Evolutionary conservation across 139 green algal genomes (phyloP), one percentile per base, ranked within the genome.

Genomic region (Volvox reticuliferus): DNA sequence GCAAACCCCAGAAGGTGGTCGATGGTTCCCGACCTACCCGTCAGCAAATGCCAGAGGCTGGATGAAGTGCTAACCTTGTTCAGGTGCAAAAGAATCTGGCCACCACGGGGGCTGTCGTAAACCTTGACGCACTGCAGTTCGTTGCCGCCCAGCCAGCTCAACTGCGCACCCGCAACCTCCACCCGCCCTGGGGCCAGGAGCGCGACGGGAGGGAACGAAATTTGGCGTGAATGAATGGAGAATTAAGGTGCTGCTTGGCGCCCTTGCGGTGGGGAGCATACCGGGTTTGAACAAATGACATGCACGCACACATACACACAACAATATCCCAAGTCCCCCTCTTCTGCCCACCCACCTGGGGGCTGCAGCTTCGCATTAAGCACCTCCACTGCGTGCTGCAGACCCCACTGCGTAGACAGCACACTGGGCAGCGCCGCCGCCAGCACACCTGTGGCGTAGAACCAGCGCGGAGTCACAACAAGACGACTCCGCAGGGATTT

Each of bases 371-470:
- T 26, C 17, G 33, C 32, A 44, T 78, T 89, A 2, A 89, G 28
- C 12, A 76, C 17, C 14, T 87, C 37, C 61, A 76, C n/a, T 0
- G 75, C 79, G 26, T 67, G 62, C n/a, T 68, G 62, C 65, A 91
- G 88, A 16, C 92, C 92, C 89, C 63, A 88, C 50, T 50, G 61
- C 12, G 79, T 93, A 20, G 86, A 92, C n/a, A 94, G 75, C 21
- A 92, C 30, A 30, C 76, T 85, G 1, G 92, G 92, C 20, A 89
- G n/a, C 12, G 78, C 76, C 12, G 81, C 82, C n/a, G 37, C 80
- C 3, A 32, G 18, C 44, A 65, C 21, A 26, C 79, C 80, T 82
- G 88, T n/a, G n/a, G 9, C 44, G 44, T 55, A n/a, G n/a, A n/a
- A n/a, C n/a, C n/a, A n/a, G n/a, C n/a, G n/a, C n/a, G n/a, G n/a